Evolutionary conservation across 257 asterid species (phyloP).

Genomic region (Solanum arcanum): DNA sequence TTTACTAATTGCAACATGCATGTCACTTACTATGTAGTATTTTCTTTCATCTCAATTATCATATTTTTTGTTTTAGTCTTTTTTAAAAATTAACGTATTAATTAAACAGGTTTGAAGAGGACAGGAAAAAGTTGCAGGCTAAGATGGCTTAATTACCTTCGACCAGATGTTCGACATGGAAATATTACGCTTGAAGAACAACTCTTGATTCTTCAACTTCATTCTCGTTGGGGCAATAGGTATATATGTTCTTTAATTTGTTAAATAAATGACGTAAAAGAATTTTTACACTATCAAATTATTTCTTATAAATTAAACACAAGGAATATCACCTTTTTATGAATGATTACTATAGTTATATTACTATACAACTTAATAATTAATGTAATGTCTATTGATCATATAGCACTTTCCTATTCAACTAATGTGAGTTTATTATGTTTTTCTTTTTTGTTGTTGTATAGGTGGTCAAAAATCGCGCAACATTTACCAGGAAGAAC

Average conservation of each 20-base stretch:
- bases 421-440: too few relatives aligned
- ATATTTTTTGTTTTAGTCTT: background rate
- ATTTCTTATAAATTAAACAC: background rate
- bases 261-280: background rate
- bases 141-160: conserved; percentile 66
- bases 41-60: background rate
- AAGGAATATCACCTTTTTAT: background rate
- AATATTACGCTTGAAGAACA: conserved; percentile 87
- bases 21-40: background rate
- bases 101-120: conserved; percentile 46
- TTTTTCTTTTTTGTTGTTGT: background rate
- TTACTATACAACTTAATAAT: too few relatives aligned
- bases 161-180: conserved; percentile 86
- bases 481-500: conserved; percentile 58
- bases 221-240: conserved; percentile 94
- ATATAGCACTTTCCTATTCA: background rate
- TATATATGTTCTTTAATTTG: background rate
- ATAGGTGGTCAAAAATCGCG: conserved; percentile 48
- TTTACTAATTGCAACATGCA: background rate
- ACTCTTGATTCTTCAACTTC: conserved; percentile 78
- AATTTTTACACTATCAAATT: background rate
- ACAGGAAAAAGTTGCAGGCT: conserved; percentile 85
- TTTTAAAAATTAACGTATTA: background rate
- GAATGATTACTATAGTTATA: background rate
- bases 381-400: background rate